Conservation (phyloP, 208 protist species). For the Wallacemonas sp. region DNA sequence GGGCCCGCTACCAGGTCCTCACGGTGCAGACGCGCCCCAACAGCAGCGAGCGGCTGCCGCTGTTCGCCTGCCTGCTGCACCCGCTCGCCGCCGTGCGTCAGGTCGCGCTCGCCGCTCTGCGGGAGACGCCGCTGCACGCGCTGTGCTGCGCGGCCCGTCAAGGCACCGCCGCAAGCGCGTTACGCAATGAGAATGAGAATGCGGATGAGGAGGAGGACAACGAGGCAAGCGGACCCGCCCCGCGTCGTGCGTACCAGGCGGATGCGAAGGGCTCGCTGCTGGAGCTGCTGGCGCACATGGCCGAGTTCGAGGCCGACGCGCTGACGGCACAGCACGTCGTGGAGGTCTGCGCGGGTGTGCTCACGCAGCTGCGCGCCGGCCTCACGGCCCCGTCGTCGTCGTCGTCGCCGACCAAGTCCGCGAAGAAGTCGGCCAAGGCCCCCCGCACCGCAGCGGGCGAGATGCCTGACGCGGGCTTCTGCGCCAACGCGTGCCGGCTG, state of each 20-base stretch:
- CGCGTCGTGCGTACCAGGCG: neutral
- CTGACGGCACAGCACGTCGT: slow-evolving; percentile 24
- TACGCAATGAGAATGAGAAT: slow-evolving; percentile 21
- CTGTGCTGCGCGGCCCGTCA: slow-evolving; percentile 27
- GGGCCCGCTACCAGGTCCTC: slow-evolving; percentile 75
- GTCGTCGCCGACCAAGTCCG: neutral
- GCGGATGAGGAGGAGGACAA: slow-evolving; percentile 26
- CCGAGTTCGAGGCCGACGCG: slow-evolving; percentile 32
- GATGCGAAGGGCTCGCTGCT: slow-evolving; percentile 23
- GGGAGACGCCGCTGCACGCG: slow-evolving; percentile 48
- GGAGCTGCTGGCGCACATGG: slow-evolving; percentile 38
- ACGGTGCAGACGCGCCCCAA: slow-evolving; percentile 34
- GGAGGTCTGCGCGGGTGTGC: slow-evolving; percentile 12
- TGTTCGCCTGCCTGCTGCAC: slow-evolving; percentile 85
- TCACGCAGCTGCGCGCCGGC: slow-evolving; percentile 15
- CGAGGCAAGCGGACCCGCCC: neutral
- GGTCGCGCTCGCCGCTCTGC: slow-evolving; percentile 49
- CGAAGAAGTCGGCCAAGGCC: slow-evolving; percentile 9
- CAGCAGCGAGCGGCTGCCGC: slow-evolving; percentile 52
- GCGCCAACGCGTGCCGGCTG: slow-evolving; percentile 10
- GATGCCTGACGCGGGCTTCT: slow-evolving; percentile 14
- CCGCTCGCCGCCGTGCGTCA: slow-evolving; percentile 61
- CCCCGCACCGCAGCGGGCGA: neutral
- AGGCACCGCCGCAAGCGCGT: slow-evolving; percentile 17
- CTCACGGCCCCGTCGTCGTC: slow-evolving; percentile 6